Evolutionary conservation across 2,329 filamentous ascomycete genomes (phyloP), one percentile per base, ranked within the genome.

Genomic region (Ophiosphaerella korrae): DNA sequence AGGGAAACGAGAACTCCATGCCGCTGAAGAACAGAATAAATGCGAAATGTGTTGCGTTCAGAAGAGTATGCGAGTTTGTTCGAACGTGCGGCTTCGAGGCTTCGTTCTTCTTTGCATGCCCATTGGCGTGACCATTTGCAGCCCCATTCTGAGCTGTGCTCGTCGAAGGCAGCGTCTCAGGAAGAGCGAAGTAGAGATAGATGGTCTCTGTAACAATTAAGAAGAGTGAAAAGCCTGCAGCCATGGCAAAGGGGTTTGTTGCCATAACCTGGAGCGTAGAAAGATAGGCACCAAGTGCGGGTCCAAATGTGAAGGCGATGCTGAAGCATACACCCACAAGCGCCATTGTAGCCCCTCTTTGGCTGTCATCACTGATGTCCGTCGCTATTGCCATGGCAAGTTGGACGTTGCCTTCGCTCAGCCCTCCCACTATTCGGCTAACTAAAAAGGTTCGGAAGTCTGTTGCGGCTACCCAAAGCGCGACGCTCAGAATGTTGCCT

Each of bases 1-100:
- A 99, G 0, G 94, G 92, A 3, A 99, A 83, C 1, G 92, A 96
- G 74, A 96, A 97, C 72, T 99, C 94, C 88, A 99, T 93, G 53
- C 94, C 94, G 2, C 91, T 96, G 77, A 99, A 99, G 76, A 96
- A 96, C 11, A 99, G 85, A 52, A 99, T 86, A 74, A 99, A 99
- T 40, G 88, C 77, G 67, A 97, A 88, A 74, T 99, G 94, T 0
- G 90, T 87, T 1, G 88, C 76, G 71, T 97, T 97, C 40, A 99
- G 85, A 11, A 96, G 72, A 26, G 84, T 76, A 61, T 94, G 91
- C 3, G 88, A 91, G 75, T 97, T 97, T 3, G 90, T 96, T 50
- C 88, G 81, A 2, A 56, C 59, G 44, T 47, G 64, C 1, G 60
- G 64, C 42, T 60, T 62, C 24, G 52, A 61, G 33, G 63, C 45